Evolutionary conservation across 768 basidiomycete species (phyloP), one percentile per base, ranked within the genome.

Genomic region (Boletus speciosus): DNA sequence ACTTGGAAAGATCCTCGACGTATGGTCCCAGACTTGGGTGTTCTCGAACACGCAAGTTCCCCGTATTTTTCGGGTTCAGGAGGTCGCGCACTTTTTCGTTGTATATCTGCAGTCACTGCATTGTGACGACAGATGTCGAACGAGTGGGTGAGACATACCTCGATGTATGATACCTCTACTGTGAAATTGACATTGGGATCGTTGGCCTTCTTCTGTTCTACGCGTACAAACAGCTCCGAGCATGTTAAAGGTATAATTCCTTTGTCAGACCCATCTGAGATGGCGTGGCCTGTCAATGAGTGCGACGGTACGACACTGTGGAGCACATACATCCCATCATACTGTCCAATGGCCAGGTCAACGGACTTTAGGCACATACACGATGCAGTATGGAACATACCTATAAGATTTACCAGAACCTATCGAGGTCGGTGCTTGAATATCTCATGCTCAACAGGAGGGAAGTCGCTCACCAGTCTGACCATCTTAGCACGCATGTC

Each of bases 101-200:
- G 74, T 96, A 96, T 62, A 95, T 96, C 87, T 93, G 57, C 14
- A 8, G 25, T 47, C 19, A 10, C 32, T 0, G 16, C 34, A 38
- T 14, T 43, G 19, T 23, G 32, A 14, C 0, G 19, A 47, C 6
- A 27, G 12, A 47, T n/a, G n/a, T 41, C 15, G 32, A 6, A 38
- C 8, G 35, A 15, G 42, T n/a, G 23, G 47, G 36, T 14, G 32
- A 25, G 37, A 65, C 76, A 49, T 49, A 89, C 89, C 81, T 96
- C 95, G 57, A 97, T 97, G 68, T 97, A 98, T 5, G 94, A 97
- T n/a, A 97, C 95, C 74, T 98, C 96, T 39, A 99, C 95, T 2
- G 90, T 88, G 64, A 93, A 96, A 54, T 76, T 83, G 55, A 93
- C 61, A 61, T 86, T 85, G 10, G 84, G 70, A 65, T 94, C 90